Evolutionary conservation across 495 filamentous ascomycete species (phyloP), one percentile per base, ranked within the genome.

Genomic region (Penicillium argentinense): DNA sequence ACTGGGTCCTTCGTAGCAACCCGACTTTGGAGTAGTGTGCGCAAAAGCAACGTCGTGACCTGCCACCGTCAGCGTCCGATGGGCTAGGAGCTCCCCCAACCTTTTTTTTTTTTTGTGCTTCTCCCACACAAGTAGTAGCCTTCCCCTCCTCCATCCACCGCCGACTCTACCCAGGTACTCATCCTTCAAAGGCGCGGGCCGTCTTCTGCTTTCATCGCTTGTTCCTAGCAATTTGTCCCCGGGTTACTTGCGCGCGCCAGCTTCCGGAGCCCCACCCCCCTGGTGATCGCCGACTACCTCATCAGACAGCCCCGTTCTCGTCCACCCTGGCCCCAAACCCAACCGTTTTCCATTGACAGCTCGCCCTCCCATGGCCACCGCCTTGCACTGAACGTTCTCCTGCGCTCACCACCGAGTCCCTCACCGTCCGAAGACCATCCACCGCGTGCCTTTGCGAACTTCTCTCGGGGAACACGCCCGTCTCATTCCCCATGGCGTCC

Each of bases 401-500:
- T 22, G 24, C 23, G 16, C 29, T 19, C 11, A 26, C 11, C 25
- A 22, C 16, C 16, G 19, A 9, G 12, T 18, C 11, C 28, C 28
- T n/a, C 11, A n/a, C n/a, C 18, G 11, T n/a, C 19, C 26, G 19
- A 21, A 23, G n/a, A 27, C 29, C 12, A 23, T 19, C 27, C 16
- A 22, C 39, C 32, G 32, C 30, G 28, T 36, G 45, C 19, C 22
- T 34, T 19, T 48, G 40, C 50, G 41, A 9, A 45, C 32, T 34
- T 33, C 43, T 46, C 37, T 19, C 39, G 9, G 27, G 47, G 39
- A 25, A 29, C 37, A 32, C 44, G 38, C 14, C 36, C 37, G 42
- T 46, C 19, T 41, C 6, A 17, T 30, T 28, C 45, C 51, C 64
- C 47, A 84, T 85, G 79, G 69, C 83, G 62, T 67, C 78, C 39